Evolutionary conservation across 306 rosid genomes (phyloP), one percentile per base, ranked within the genome.

Genomic region (Pterocarpus santalinus): DNA sequence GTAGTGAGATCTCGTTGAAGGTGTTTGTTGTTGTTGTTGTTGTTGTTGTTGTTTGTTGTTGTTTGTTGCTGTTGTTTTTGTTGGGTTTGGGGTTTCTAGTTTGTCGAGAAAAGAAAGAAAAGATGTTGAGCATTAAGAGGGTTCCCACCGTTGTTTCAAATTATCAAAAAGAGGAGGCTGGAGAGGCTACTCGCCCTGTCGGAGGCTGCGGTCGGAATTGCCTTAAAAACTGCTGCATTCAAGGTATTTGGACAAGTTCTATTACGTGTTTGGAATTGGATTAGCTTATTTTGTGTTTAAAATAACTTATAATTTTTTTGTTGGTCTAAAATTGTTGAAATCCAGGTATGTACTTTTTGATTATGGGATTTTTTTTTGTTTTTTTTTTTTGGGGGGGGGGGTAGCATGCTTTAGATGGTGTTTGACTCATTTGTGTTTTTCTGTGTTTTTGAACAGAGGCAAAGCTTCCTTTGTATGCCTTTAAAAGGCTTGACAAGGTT

Each of bases 121-220:
- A 10, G 82, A 92, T 91, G 96, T 78, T 95, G 63, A 93, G 87
- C 83, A 91, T 95, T 78, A 95, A 93, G 86, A 92, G 99, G 76
- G 98, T 95, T 86, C 96, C 99, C 4, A 93, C 98, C 4, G 83
- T 93, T 15, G 93, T 95, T 65, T 95, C 99, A 15, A 95, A 95
- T 87, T 90, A 85, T 76, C 99, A 95, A 80, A 93, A 93, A 63
- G 98, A 93, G 39, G 96, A 91, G 69, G 77, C 70, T 0, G 92
- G 86, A 12, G 90, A 86, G 66, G 82, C 79, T 77, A 49, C 91
- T 73, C 91, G 89, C 80, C 81, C 68, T 7, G 71, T 62, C 14
- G 92, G 93, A 38, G 97, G 97, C 5, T 94, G 99, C 34, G 99
- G 98, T 32, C 91, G 93, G 8, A 89, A 89, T 67, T 95, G 98